Conservation (phyloP, 2,329 filamentous ascomycete species). For the Penicillium sp. region DNA sequence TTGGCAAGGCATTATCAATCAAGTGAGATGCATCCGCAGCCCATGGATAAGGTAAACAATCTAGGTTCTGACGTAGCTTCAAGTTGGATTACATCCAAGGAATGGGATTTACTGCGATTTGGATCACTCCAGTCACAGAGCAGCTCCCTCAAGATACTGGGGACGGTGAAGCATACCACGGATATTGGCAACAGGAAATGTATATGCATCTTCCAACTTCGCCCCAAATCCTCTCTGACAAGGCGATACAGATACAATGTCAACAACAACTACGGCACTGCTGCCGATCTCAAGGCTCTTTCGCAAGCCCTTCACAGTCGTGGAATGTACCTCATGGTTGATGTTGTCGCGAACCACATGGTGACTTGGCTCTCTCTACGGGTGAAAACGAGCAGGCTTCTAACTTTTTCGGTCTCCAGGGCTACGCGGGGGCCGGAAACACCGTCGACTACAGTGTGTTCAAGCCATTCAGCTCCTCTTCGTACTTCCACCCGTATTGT, state of each 20-base stretch:
- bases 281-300: constrained; percentile 53
- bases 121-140: constrained; percentile 44
- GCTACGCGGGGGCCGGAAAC: constrained; percentile 42
- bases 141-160: constrained; percentile 33
- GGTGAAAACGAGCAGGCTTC: neutral
- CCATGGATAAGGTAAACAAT: neutral
- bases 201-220: constrained; percentile 9
- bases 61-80: neutral
- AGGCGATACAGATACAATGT: constrained; percentile 38
- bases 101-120: constrained; percentile 46
- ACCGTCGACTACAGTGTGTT: constrained; percentile 51
- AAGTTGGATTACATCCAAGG: constrained; percentile 47
- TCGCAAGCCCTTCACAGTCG: constrained; percentile 50
- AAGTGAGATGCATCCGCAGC: constrained; percentile 11
- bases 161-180: constrained; percentile 43
- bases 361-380: neutral
- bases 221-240: neutral
- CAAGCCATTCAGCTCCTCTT: constrained; percentile 50
- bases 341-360: constrained; percentile 42
- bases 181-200: constrained; percentile 48
- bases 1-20: constrained; percentile 42
- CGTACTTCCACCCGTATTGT: constrained; percentile 59
- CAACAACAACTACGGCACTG: constrained; percentile 55
- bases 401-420: constrained; percentile 20
- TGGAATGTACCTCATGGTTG: constrained; percentile 58